Evolutionary conservation across 805 yeast genomes (phyloP).

Genomic region (Komagataella phaffii): DNA sequence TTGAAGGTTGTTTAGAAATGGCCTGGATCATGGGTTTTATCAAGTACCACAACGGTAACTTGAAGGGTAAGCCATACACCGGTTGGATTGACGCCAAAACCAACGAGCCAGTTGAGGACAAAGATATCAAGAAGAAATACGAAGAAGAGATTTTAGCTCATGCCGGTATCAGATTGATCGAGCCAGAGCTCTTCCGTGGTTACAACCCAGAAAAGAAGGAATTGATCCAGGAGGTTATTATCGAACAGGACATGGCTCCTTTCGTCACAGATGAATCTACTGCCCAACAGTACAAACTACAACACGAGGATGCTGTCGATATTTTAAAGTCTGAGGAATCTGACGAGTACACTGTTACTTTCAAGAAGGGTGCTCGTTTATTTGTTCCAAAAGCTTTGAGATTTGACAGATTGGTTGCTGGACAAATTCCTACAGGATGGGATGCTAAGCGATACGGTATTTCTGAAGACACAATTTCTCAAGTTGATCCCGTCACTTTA

Average conservation of each 20-base stretch:
- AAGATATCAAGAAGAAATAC: constrained; percentile 83
- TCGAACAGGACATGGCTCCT: constrained; percentile 93
- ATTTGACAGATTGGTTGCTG: constrained; percentile 67
- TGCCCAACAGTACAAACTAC: constrained; percentile 86
- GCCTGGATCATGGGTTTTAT: constrained; percentile 99
- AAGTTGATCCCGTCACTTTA: constrained; percentile 93
- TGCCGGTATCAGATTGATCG: constrained; percentile 93
- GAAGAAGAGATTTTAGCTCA: constrained; percentile 83
- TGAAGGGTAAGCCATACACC: constrained; percentile 81
- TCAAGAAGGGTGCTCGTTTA: constrained; percentile 87
- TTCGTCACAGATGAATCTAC: constrained; percentile 92
- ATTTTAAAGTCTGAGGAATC: constrained; percentile 77
- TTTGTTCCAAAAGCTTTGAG: constrained; percentile 78
- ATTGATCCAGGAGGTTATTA: constrained; percentile 87
- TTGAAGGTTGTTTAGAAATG: constrained; percentile 98
- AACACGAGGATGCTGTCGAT: constrained; percentile 91
- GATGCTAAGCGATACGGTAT: constrained; percentile 90
- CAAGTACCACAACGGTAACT: constrained; percentile 84
- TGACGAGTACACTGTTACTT: constrained; percentile 84
- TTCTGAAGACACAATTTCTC: constrained; percentile 80
- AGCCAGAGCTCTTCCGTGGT: constrained; percentile 88
- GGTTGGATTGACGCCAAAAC: constrained; percentile 98
- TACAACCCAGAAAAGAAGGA: constrained; percentile 92
- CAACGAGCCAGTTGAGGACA: constrained; percentile 85
- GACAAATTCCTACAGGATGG: constrained; percentile 99